Evolutionary conservation across 805 yeast species (phyloP).

Genomic region (Yarrowia alimentaria): DNA sequence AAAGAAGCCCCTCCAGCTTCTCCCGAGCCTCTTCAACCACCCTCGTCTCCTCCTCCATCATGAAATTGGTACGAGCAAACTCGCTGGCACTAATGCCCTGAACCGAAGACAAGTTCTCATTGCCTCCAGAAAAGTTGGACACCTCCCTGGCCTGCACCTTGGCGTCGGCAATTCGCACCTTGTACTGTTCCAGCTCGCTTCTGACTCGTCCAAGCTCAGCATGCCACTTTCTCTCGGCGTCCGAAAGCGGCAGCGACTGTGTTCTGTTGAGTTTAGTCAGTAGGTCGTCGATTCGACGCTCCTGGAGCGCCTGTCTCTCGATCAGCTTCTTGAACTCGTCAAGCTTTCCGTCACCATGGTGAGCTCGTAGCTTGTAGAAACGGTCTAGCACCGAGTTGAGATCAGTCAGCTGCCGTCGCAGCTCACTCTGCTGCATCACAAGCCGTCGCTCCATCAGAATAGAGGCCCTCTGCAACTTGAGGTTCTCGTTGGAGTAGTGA

Average conservation of each 20-base stretch:
- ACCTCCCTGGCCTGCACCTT: constrained; percentile 5
- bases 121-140: not conserved
- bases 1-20: not conserved
- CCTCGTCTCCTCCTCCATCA: constrained; percentile 12
- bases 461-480: constrained; percentile 41
- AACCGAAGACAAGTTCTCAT: not conserved
- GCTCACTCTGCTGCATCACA: constrained; percentile 44
- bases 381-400: constrained; percentile 34
- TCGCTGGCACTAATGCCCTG: constrained; percentile 9
- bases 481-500: constrained; percentile 33
- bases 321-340: constrained; percentile 32
- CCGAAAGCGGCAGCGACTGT: constrained; percentile 38
- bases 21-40: constrained; percentile 1
- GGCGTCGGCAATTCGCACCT: constrained; percentile 32
- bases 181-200: constrained; percentile 5
- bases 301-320: constrained; percentile 41
- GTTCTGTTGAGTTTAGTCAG: constrained; percentile 35
- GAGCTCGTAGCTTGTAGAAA: constrained; percentile 29
- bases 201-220: constrained; percentile 44
- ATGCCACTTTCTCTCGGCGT: constrained; percentile 49
- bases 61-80: constrained; percentile 7
- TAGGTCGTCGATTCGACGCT: constrained; percentile 40
- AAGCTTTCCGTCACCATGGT: constrained; percentile 2
- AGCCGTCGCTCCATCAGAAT: constrained; percentile 42
- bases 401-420: constrained; percentile 44